Evolutionary conservation across 2,329 filamentous ascomycete genomes (phyloP), one percentile per base, ranked within the genome.

Genomic region (Akanthomyces uredinophilus): DNA sequence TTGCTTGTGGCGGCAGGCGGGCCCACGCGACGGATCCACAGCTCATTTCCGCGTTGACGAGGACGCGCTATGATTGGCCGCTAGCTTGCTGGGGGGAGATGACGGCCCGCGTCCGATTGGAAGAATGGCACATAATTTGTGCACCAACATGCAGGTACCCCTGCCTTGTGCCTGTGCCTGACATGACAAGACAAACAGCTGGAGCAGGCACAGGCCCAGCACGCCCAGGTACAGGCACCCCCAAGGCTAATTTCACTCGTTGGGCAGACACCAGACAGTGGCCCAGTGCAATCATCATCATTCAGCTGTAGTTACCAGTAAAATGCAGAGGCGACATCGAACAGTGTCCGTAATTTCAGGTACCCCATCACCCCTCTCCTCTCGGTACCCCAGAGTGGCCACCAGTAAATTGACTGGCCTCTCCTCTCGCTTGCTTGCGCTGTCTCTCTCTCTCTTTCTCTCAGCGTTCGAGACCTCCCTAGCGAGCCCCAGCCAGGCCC

Each of bases 91-190:
- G 41, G 16, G 32, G 49, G 61, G 61, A 63, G 54, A 59, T 59
- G 54, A 59, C 47, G 61, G 54, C 52, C 54, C 47, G 47, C 52
- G 59, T 55, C 61, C 49, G 61, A 63, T 63, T 63, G 61, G 61
- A 37, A 46, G 18, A 47, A 44, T 46, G 53, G 53, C 29, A 39
- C 54, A 60, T 32, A 44, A 24, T 20, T 47, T 60, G 43, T 29
- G 35, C 51, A 20, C 59, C 46, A 49, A 5, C 24, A 39, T 54
- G 43, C 60, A 61, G 60, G 60, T 61, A 61, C 60, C 50, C 13
- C 50, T 55, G 37, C 22, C 8, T 16, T n/a, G 18, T 18, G n/a
- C n/a, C 10, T 35, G 32, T 35, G 32, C 32, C 32, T 35, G 32
- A 35, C 32, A 10, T 5, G 32, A 35, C 32, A 10, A 8, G 4